Conservation (phyloP, 2,329 filamentous ascomycete species). For the Cladosporium sp. region DNA sequence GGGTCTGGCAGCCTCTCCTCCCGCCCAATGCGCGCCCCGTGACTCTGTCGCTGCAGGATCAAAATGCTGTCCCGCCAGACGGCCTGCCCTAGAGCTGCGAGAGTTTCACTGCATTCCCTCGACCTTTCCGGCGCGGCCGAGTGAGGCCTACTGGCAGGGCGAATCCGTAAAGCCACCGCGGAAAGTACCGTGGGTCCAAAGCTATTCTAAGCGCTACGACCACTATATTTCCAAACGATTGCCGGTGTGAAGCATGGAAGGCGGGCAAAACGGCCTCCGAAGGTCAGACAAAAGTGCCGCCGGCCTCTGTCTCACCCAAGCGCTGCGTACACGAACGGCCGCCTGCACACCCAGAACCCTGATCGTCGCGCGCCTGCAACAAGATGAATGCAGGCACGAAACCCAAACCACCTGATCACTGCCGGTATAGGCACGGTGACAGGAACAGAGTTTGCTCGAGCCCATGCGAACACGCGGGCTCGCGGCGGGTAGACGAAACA, state of each 20-base stretch:
- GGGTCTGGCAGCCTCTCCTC: slow-evolving; percentile 11
- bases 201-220: slow-evolving; percentile 14
- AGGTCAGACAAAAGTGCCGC: slow-evolving; percentile 10
- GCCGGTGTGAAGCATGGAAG: slow-evolving; percentile 15
- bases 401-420: background rate
- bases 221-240: slow-evolving; percentile 17
- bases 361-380: slow-evolving; percentile 18
- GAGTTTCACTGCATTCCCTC: slow-evolving; percentile 11
- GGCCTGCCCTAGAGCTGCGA: slow-evolving; percentile 12
- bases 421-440: slow-evolving; percentile 11
- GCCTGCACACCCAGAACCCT: slow-evolving; percentile 10
- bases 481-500: slow-evolving; percentile 10
- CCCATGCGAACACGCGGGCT: slow-evolving; percentile 17
- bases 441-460: slow-evolving; percentile 17
- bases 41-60: slow-evolving; percentile 3
- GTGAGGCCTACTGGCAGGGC: slow-evolving; percentile 1
- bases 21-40: slow-evolving; percentile 1
- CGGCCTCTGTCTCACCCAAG: slow-evolving; percentile 7
- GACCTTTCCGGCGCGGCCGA: slow-evolving; percentile 12
- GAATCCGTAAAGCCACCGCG: slow-evolving; percentile 15
- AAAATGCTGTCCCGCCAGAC: slow-evolving; percentile 5
- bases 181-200: slow-evolving; percentile 14
- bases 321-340: slow-evolving; percentile 15
- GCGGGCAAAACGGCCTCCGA: slow-evolving; percentile 1
- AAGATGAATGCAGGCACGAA: slow-evolving; percentile 14